phyloP scores from a whole-genome alignment of 257 asterid genomes.

The Phtheirospermum japonicum region DNA sequence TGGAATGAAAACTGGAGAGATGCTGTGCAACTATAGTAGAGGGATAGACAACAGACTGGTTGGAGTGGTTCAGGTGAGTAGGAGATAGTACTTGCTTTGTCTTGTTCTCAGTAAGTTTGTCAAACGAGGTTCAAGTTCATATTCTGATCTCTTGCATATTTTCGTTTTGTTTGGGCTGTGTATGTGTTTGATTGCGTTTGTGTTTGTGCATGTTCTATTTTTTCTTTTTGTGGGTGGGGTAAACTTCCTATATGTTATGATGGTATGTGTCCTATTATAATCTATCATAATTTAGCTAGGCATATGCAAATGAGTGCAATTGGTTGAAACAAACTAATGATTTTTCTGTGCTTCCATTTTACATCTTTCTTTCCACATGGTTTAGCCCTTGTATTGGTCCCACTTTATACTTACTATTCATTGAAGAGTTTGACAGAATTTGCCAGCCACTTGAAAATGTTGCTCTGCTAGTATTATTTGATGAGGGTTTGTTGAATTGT shows the following conservation, averaged over 20 bases:
- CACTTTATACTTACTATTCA: neutral
- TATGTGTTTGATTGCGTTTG: neutral
- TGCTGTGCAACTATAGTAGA: slow-evolving; percentile 89
- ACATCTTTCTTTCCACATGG: too few relatives aligned
- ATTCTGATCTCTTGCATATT: slow-evolving; percentile 5
- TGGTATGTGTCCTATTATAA: slow-evolving; percentile 6
- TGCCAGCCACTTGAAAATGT: slow-evolving; percentile 6
- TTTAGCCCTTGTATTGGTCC: slow-evolving; percentile 6
- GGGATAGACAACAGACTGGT: slow-evolving; percentile 82
- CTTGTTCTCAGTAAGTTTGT: slow-evolving; percentile 13
- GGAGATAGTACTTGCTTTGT: slow-evolving; percentile 13
- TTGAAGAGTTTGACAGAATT: slow-evolving; percentile 9
- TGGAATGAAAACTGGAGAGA: slow-evolving; percentile 86
- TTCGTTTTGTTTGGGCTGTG: slow-evolving; percentile 6
- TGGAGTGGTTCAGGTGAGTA: slow-evolving; percentile 58
- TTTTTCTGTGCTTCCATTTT: too few relatives aligned
- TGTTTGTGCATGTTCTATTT: neutral
- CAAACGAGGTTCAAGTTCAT: slow-evolving; percentile 16
- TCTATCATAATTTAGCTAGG: neutral
- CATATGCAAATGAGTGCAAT: neutral
- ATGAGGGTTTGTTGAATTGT: slow-evolving; percentile 8
- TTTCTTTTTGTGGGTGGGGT: neutral
- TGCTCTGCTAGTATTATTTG: neutral
- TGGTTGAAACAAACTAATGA: too few relatives aligned
- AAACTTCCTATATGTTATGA: neutral